Base-by-base conservation (phyloP, 805 yeast genomes). In the Wickerhamiella sergipiensis region DNA sequence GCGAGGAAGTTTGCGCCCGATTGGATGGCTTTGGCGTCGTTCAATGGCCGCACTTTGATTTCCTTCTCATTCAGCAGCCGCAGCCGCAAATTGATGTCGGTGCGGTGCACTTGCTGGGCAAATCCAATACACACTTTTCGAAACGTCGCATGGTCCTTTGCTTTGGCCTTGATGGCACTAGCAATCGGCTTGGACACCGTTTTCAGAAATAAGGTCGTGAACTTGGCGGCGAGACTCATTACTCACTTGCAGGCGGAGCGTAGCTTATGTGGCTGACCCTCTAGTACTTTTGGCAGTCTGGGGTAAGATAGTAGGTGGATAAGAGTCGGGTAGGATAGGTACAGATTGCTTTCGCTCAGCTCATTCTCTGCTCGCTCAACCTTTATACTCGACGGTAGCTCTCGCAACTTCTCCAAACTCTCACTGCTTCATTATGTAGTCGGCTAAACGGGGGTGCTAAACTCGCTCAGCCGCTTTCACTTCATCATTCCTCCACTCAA, bases 121-220 rank as follows among this genome's bases (percentile, higher is more conserved):
- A 85, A 69, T 10, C 64, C 63, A 18, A 86, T 81, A 62, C 95
- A 86, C 1, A 75, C 55, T 38, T 66, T 69, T 50, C 80, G 74
- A 66, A 86, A 85, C 2, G 64, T 54, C 4, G 79, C 82, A 61
- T 82, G 86, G 50, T 83, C 81, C 56, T 79, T 79, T 17, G 95
- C 92, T 60, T 83, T 87, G 17, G 77, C 70, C 62, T 85, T 86
- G 51, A 86, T 70, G 1, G 79, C 70, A 52, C 73, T 80, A 3
- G 90, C 86, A 29, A 85, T 73, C 1, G 95, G 95, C 62, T 83
- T 85, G 38, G 94, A 82, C 43, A 85, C 70, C 38, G 90, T 85
- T 55, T 89, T 67, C 6, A 85, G 77, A 50, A 84, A 72, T 50
- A 85, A 73, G 22, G 89, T 75, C 10, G 86, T 78, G 57, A 85